Conservation (phyloP, 441 rosid genomes). For the Arabidopsis lyrata region DNA sequence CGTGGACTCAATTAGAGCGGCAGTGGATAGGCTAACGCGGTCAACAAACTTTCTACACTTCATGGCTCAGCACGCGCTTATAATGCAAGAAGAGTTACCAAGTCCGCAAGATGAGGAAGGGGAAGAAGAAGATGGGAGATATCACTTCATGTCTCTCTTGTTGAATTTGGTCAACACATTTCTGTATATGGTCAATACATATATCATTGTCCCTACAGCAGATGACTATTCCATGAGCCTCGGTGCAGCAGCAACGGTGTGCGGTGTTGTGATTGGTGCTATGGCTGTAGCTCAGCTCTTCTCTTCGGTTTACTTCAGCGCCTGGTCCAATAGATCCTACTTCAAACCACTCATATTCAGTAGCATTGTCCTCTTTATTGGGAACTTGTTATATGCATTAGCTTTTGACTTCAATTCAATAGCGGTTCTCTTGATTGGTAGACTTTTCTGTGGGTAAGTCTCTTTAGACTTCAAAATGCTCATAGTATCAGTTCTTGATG, state of each 20-base stretch:
- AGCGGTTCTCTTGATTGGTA: conserved; percentile 71
- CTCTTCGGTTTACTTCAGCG: conserved; percentile 73
- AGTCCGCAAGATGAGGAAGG: conserved; percentile 62
- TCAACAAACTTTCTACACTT: conserved; percentile 90
- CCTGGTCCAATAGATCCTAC: conserved; percentile 72
- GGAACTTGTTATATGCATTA: conserved; percentile 82
- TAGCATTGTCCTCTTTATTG: conserved; percentile 77
- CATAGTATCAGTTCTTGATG: neutral
- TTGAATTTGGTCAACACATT: conserved; percentile 86
- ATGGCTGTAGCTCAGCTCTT: conserved; percentile 97
- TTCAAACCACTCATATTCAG: conserved; percentile 89
- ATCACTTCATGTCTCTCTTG: conserved; percentile 84
- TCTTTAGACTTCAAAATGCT: neutral
- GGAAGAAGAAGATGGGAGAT: conserved; percentile 66
- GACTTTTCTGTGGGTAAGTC: conserved; percentile 90
- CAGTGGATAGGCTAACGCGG: conserved; percentile 78
- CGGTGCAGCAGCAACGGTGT: conserved; percentile 97
- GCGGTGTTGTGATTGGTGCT: conserved; percentile 93
- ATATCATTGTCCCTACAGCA: conserved; percentile 92
- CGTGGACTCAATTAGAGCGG: conserved; percentile 79
- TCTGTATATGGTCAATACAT: conserved; percentile 97
- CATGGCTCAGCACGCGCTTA: conserved; percentile 93
- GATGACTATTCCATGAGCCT: conserved; percentile 91
- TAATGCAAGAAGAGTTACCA: conserved; percentile 89
- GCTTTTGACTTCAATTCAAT: conserved; percentile 81